phyloP scores from a whole-genome alignment of 2,329 filamentous ascomycete species.

The Colletotrichum eremochloae region DNA sequence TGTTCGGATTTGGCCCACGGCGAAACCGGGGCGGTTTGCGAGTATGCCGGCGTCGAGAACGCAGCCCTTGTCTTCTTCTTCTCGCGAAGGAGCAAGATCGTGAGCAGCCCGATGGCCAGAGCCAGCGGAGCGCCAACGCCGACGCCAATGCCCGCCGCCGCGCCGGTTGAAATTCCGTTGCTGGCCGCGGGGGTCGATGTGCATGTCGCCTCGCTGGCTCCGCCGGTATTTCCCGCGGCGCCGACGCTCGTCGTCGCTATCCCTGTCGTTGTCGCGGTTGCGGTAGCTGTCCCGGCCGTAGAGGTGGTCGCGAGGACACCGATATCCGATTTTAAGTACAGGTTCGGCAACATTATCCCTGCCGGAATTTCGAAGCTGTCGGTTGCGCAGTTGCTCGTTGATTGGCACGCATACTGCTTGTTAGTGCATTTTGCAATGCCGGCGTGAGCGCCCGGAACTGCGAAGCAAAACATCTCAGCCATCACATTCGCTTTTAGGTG shows the following conservation, averaged over 20 bases:
- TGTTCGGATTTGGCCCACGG: slow-evolving; percentile 18
- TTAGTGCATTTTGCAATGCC: slow-evolving; percentile 15
- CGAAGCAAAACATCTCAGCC: not conserved
- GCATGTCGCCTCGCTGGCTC: slow-evolving; percentile 3
- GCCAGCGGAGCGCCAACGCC: slow-evolving; percentile 34
- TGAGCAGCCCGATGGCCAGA: slow-evolving; percentile 20
- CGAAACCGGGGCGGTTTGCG: not conserved
- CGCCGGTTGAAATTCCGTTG: slow-evolving; percentile 29
- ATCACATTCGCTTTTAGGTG: not conserved
- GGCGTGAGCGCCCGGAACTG: slow-evolving; percentile 3
- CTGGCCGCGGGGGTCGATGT: not conserved
- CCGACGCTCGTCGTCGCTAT: not conserved
- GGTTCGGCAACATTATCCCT: slow-evolving; percentile 27
- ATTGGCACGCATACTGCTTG: slow-evolving; percentile 17
- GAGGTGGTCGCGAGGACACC: not conserved
- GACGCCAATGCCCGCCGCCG: slow-evolving; percentile 31
- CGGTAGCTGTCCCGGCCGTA: not conserved
- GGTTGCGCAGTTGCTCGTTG: slow-evolving; percentile 26
- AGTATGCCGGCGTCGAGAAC: not conserved
- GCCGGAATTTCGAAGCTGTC: slow-evolving; percentile 20
- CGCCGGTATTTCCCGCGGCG: not conserved
- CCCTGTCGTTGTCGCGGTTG: not conserved
- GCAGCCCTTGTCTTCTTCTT: slow-evolving; percentile 28
- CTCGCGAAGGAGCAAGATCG: slow-evolving; percentile 35
- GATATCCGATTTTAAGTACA: slow-evolving; percentile 24